Percentiles rank a stretch among this genome's conserved stretches.
Conservation (phyloP, 495 filamentous ascomycete genomes). For the Daldinia loculata region DNA sequence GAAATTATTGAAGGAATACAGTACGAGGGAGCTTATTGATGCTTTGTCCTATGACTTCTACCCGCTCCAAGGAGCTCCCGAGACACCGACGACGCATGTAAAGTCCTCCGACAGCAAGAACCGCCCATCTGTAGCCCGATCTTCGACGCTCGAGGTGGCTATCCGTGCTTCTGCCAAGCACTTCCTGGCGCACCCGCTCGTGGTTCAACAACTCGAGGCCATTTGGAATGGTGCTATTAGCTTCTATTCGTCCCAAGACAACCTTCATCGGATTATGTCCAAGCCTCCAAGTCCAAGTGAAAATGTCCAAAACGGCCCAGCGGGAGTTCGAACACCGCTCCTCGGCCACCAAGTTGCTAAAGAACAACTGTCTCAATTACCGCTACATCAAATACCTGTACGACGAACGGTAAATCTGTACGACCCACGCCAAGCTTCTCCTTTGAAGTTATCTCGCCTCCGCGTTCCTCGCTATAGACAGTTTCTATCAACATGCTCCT, state of each 20-base stretch:
- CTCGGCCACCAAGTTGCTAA: conserved; percentile 54
- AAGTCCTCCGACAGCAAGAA: conserved; percentile 41
- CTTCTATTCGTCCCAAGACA: conserved; percentile 87
- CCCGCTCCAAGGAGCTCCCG: conserved; percentile 78
- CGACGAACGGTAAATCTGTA: conserved; percentile 86
- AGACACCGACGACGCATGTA: conserved; percentile 55
- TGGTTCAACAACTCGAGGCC: conserved; percentile 90
- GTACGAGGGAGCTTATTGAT: conserved; percentile 86
- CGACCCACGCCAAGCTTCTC: conserved; percentile 84
- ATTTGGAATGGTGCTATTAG: conserved; percentile 96
- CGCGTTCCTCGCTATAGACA: conserved; percentile 91
- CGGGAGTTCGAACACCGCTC: conserved; percentile 52
- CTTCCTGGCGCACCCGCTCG: conserved; percentile 87
- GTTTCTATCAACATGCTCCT: conserved; percentile 83
- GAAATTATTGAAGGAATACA: conserved; percentile 87
- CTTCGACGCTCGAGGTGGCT: conserved; percentile 89
- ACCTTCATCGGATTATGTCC: conserved; percentile 68
- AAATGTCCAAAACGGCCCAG: conserved; percentile 31
- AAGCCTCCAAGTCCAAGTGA: conserved; percentile 19
- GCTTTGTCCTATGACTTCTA: conserved; percentile 93
- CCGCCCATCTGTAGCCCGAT: conserved; percentile 68
- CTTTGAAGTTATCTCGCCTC: conserved; percentile 88
- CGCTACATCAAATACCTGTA: conserved; percentile 51
- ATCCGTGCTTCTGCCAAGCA: conserved; percentile 90
- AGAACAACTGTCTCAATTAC: conserved; percentile 47